Percentiles rank a stretch among this genome's conserved stretches.
Evolutionary conservation across 768 basidiomycete species (phyloP).

Genomic region (Lentinula guzmanii): DNA sequence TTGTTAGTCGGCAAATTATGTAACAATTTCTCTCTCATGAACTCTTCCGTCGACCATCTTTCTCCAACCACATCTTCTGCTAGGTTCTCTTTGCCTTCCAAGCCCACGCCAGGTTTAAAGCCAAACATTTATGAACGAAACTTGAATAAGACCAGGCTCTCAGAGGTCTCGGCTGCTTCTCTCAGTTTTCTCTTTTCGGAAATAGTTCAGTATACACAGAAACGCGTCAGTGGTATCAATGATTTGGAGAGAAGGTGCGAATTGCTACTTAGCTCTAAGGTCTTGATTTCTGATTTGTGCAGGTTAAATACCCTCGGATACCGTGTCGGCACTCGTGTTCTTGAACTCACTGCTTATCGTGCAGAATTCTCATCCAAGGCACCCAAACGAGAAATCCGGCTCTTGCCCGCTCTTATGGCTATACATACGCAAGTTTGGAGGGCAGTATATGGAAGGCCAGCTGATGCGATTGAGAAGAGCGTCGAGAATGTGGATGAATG

Average conservation of each 20-base stretch:
- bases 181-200: constrained; percentile 93
- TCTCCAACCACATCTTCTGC: constrained; percentile 58
- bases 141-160: constrained; percentile 78
- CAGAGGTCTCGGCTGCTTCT: constrained; percentile 79
- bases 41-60: background rate
- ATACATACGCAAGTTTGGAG: constrained; percentile 96
- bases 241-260: constrained; percentile 88
- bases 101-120: constrained; percentile 35
- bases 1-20: background rate
- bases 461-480: constrained; percentile 93
- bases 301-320: constrained; percentile 93
- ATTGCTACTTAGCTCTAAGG: constrained; percentile 3
- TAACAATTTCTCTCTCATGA: background rate
- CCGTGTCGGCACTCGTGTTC: constrained; percentile 79
- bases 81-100: constrained; percentile 62
- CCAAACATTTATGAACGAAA: constrained; percentile 87
- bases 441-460: constrained; percentile 88
- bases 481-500: constrained; percentile 97
- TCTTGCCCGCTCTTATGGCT: constrained; percentile 88
- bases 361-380: constrained; percentile 73
- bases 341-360: constrained; percentile 83
- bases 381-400: constrained; percentile 89
- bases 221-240: constrained; percentile 88
- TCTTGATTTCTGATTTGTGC: constrained; percentile 1
- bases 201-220: constrained; percentile 93